Evolutionary conservation across 345 rosid species (phyloP).

Genomic region (Bretschneidera sinensis): DNA sequence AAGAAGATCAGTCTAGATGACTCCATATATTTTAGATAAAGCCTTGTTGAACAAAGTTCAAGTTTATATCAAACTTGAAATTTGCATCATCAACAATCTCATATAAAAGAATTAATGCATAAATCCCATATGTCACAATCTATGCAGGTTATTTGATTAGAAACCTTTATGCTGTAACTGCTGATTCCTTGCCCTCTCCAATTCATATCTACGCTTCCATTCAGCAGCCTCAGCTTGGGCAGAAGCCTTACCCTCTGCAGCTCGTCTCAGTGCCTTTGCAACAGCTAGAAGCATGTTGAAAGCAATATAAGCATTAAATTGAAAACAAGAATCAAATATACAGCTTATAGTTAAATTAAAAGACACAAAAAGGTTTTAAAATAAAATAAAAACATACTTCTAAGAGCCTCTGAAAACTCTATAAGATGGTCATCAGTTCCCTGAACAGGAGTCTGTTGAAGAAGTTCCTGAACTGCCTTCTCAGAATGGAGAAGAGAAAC

Average conservation of each 20-base stretch:
- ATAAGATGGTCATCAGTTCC: conserved; percentile 83
- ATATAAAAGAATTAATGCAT: no score
- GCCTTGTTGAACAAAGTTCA: not conserved
- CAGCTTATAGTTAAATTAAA: conserved; percentile 8
- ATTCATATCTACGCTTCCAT: conserved; percentile 93
- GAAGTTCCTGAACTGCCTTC: conserved; percentile 87
- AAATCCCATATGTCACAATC: conserved; percentile 6
- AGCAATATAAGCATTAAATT: conserved; percentile 14
- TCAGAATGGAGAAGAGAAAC: conserved; percentile 56
- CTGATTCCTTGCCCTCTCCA: conserved; percentile 61
- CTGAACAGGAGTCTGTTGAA: conserved; percentile 71
- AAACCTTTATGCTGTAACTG: conserved; percentile 61
- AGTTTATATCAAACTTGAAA: not conserved
- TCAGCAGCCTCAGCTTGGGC: conserved; percentile 99
- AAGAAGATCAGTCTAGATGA: not conserved
- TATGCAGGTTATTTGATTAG: conserved; percentile 12
- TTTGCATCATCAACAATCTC: no score
- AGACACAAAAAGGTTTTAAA: conserved; percentile 8
- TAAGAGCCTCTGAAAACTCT: conserved; percentile 90
- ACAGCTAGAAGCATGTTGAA: conserved; percentile 56
- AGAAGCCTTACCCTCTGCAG: conserved; percentile 95
- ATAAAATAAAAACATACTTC: conserved; percentile 55
- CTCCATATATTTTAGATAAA: not conserved
- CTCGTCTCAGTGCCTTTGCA: conserved; percentile 85
- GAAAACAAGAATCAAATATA: not conserved